A percentile compares a stretch with the other conserved stretches of the same genome.
Conservation (phyloP, 169 alveolate species). For the Plasmodium cynomolgi region DNA sequence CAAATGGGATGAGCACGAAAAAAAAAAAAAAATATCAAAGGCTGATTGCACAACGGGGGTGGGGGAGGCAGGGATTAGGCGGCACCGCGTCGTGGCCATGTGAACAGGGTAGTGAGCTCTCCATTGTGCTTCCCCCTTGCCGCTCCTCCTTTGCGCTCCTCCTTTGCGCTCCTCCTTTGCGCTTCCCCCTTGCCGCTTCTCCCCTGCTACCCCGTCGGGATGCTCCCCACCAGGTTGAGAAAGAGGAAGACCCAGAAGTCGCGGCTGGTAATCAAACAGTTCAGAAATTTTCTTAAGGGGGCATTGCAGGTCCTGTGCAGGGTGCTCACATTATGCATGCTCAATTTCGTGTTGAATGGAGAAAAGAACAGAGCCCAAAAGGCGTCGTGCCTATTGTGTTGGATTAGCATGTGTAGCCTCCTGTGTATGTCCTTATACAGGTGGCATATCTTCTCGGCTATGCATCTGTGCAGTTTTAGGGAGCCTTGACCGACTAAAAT, state of each 20-base stretch:
- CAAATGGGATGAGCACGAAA: not conserved
- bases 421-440: not conserved
- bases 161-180: too few relatives aligned
- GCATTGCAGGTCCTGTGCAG: not conserved
- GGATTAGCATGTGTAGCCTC: not conserved
- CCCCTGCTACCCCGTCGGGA: not conserved
- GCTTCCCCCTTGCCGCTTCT: not conserved
- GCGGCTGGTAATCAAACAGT: not conserved
- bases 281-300: not conserved
- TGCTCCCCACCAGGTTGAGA: not conserved
- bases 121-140: too few relatives aligned
- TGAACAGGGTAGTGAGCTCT: not conserved
- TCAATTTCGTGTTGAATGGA: constrained; percentile 30
- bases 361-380: constrained; percentile 39
- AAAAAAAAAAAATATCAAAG: not conserved
- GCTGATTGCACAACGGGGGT: not conserved
- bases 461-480: not conserved
- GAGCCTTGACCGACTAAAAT: not conserved
- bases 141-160: not conserved
- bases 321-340: not conserved
- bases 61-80: not conserved
- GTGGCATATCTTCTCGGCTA: not conserved
- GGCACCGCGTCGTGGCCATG: not conserved
- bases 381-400: not conserved
- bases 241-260: constrained; percentile 40